Conservation (phyloP, 1,284 basidiomycete genomes). For the Ganoderma meredithae region DNA sequence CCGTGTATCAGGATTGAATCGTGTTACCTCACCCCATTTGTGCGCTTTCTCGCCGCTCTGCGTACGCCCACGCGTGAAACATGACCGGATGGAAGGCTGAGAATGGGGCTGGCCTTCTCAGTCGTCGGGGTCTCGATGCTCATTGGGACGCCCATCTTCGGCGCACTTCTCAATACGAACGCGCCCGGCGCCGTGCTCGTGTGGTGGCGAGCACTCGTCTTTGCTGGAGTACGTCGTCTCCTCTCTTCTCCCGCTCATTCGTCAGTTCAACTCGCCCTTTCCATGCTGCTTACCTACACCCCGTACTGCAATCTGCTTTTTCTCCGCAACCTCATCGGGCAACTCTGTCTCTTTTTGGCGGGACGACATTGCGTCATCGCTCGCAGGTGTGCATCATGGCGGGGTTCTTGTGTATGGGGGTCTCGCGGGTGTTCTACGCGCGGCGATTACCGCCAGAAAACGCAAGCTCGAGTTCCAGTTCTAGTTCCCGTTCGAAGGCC, state of each 20-base stretch:
- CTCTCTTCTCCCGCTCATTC: slow-evolving; percentile 9
- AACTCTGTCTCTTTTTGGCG: slow-evolving; percentile 34
- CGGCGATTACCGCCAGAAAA: slow-evolving; percentile 11
- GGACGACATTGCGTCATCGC: neutral
- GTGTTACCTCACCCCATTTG: neutral
- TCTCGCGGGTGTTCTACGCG: slow-evolving; percentile 30
- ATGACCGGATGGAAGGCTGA: slow-evolving; percentile 43
- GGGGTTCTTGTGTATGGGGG: slow-evolving; percentile 32
- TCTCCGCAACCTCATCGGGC: neutral
- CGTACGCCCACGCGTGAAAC: slow-evolving; percentile 1
- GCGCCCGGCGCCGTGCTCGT: slow-evolving; percentile 17
- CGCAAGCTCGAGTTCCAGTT: neutral
- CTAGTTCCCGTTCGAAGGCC: neutral
- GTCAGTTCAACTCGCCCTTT: slow-evolving; percentile 12
- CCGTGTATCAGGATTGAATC: neutral
- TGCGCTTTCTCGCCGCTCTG: neutral
- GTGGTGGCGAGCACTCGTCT: slow-evolving; percentile 31
- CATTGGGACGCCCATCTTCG: slow-evolving; percentile 55
- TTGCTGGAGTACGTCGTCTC: slow-evolving; percentile 29
- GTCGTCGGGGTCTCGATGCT: slow-evolving; percentile 55
- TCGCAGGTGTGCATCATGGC: slow-evolving; percentile 32
- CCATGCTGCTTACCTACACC: slow-evolving; percentile 44
- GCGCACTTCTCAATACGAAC: slow-evolving; percentile 43
- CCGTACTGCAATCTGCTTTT: neutral
- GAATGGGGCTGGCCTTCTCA: slow-evolving; percentile 62